phyloP scores from a whole-genome alignment of 2,329 filamentous ascomycete genomes.

The Penicillium sp. region DNA sequence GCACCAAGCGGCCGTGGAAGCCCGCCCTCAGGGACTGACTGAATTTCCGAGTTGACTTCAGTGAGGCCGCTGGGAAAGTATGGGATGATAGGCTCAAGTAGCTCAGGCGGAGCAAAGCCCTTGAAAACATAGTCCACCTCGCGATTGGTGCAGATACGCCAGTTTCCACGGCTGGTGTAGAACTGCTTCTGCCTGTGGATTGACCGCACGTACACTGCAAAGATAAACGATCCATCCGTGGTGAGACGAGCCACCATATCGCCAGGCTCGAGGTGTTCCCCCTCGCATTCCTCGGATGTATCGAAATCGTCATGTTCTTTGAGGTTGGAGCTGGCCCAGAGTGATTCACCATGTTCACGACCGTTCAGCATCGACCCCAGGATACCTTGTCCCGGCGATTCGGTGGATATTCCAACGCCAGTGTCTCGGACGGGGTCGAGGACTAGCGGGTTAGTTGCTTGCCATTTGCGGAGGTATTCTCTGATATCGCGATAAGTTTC shows the following conservation, averaged over 20 bases:
- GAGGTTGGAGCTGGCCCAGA: constrained; percentile 29
- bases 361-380: constrained; percentile 41
- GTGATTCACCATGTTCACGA: constrained; percentile 30
- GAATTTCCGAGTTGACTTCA: constrained; percentile 33
- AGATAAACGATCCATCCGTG: constrained; percentile 32
- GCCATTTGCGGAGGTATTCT: constrained; percentile 48
- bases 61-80: constrained; percentile 52
- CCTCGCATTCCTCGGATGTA: constrained; percentile 35
- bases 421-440: constrained; percentile 36
- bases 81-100: constrained; percentile 53
- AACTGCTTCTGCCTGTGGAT: constrained; percentile 48
- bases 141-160: constrained; percentile 42
- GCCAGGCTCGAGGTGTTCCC: constrained; percentile 44
- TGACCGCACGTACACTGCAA: constrained; percentile 48
- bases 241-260: constrained; percentile 44
- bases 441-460: constrained; percentile 32
- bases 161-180: constrained; percentile 48
- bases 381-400: constrained; percentile 12
- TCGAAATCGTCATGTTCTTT: constrained; percentile 31
- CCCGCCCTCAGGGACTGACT: constrained; percentile 45
- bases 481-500: constrained; percentile 44
- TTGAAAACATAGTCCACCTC: constrained; percentile 55
- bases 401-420: constrained; percentile 17
- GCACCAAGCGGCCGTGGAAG: constrained; percentile 45
- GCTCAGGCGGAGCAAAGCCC: constrained; percentile 50